Evolutionary conservation across 176 grass and related monocot species (phyloP).

Genomic region (Musa schizocarpa): DNA sequence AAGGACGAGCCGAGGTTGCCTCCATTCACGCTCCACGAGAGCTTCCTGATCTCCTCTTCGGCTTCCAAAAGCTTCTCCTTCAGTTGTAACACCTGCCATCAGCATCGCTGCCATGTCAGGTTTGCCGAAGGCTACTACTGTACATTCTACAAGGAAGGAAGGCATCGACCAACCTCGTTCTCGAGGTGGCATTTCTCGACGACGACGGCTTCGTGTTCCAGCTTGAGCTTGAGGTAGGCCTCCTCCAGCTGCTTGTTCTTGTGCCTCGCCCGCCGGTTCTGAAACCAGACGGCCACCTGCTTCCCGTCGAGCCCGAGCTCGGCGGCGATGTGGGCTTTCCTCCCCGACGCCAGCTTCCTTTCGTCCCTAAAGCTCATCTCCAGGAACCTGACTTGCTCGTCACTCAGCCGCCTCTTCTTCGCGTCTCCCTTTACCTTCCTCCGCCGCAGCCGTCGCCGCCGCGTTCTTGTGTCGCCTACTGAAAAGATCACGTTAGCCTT

Average conservation of each 20-base stretch:
- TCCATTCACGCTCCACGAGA: not conserved
- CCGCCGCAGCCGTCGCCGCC: slow-evolving; percentile 38
- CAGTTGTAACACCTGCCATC: not conserved
- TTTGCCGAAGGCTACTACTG: no score
- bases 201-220: slow-evolving; percentile 58
- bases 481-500: not conserved
- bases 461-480: slow-evolving; percentile 29
- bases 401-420: slow-evolving; percentile 68
- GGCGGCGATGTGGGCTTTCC: slow-evolving; percentile 58
- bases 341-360: slow-evolving; percentile 58
- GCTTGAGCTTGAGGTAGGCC: slow-evolving; percentile 66
- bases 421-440: slow-evolving; percentile 19
- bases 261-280: slow-evolving; percentile 87
- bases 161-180: slow-evolving; percentile 25
- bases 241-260: slow-evolving; percentile 91
- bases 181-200: slow-evolving; percentile 80
- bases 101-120: no score
- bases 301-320: slow-evolving; percentile 79
- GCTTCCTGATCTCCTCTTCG: slow-evolving; percentile 1
- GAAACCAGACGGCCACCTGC: slow-evolving; percentile 95
- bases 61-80: not conserved
- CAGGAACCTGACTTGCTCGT: slow-evolving; percentile 59
- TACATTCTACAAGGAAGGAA: no score
- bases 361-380: slow-evolving; percentile 71
- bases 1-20: not conserved